Conservation (phyloP, 768 basidiomycete genomes). For the Trametes coccinea region DNA sequence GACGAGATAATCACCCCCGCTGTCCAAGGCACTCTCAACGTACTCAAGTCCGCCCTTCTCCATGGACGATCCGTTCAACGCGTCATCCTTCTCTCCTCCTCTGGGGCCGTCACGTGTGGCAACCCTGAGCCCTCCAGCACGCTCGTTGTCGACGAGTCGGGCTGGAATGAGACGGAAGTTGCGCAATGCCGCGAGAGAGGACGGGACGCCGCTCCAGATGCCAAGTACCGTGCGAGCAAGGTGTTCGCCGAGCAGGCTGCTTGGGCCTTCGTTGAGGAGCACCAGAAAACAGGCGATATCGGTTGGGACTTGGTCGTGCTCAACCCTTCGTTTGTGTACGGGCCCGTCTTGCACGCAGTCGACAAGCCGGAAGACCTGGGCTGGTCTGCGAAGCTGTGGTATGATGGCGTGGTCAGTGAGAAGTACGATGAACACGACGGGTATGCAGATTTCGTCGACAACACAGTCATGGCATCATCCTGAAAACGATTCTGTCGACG, state of each 20-base stretch:
- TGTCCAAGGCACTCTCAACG: conserved; percentile 63
- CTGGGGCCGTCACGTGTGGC: conserved; percentile 40
- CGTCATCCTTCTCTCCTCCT: conserved; percentile 62
- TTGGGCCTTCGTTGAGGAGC: conserved; percentile 47
- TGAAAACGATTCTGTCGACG: not conserved
- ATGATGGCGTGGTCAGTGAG: conserved; percentile 26
- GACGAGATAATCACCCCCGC: conserved; percentile 68
- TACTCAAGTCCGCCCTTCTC: conserved; percentile 60
- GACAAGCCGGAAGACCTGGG: conserved; percentile 39
- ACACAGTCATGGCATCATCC: conserved; percentile 4
- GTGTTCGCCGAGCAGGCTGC: conserved; percentile 60
- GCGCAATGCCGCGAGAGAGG: conserved; percentile 50
- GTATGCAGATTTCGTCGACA: conserved; percentile 24
- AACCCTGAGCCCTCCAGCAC: conserved; percentile 25
- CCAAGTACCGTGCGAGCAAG: conserved; percentile 60
- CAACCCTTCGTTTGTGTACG: conserved; percentile 48
- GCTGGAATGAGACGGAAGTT: conserved; percentile 62
- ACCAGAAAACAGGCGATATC: conserved; percentile 36
- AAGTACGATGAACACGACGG: conserved; percentile 17
- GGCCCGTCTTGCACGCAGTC: conserved; percentile 37
- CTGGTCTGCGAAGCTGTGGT: conserved; percentile 32
- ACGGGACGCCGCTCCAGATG: conserved; percentile 36
- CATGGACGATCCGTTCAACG: conserved; percentile 49
- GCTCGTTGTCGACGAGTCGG: conserved; percentile 44
- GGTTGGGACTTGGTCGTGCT: conserved; percentile 56